Conservation (phyloP, 768 basidiomycete genomes). For the Psilocybe cubensis region DNA sequence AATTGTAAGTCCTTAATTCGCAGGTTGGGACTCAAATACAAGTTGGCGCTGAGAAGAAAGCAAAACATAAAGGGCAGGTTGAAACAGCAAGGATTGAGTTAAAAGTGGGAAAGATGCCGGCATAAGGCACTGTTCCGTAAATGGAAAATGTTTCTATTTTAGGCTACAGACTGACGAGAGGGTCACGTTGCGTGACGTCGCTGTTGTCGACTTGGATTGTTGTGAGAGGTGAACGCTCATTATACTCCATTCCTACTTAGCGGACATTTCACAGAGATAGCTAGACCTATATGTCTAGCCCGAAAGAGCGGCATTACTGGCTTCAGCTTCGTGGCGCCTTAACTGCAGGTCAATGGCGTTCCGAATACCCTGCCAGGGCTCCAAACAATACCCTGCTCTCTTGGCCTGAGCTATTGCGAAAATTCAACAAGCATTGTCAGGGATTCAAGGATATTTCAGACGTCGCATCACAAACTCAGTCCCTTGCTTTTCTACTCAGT, state of each 20-base stretch:
- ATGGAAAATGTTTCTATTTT: background rate
- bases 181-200: background rate
- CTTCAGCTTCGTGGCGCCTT: conserved; percentile 70
- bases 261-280: background rate
- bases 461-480: conserved; percentile 69
- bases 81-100: too few species aligned
- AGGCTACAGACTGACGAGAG: background rate
- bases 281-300: conserved; percentile 26
- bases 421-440: conserved; percentile 84
- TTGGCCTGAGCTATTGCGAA: conserved; percentile 82
- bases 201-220: background rate
- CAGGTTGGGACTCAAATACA: too few species aligned
- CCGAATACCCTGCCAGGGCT: conserved; percentile 60
- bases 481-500: conserved; percentile 58
- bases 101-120: too few species aligned
- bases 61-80: too few species aligned
- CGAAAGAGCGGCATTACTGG: conserved; percentile 81
- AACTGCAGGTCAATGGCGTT: conserved; percentile 75
- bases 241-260: background rate
- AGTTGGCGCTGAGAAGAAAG: too few species aligned
- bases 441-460: conserved; percentile 65
- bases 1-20: too few species aligned
- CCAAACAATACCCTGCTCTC: conserved; percentile 55
- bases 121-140: background rate
- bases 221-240: background rate